A percentile compares a stretch with the other conserved stretches of the same genome.
Evolutionary conservation across 2,329 filamentous ascomycete genomes (phyloP).

Genomic region (Colletotrichum liriopes): DNA sequence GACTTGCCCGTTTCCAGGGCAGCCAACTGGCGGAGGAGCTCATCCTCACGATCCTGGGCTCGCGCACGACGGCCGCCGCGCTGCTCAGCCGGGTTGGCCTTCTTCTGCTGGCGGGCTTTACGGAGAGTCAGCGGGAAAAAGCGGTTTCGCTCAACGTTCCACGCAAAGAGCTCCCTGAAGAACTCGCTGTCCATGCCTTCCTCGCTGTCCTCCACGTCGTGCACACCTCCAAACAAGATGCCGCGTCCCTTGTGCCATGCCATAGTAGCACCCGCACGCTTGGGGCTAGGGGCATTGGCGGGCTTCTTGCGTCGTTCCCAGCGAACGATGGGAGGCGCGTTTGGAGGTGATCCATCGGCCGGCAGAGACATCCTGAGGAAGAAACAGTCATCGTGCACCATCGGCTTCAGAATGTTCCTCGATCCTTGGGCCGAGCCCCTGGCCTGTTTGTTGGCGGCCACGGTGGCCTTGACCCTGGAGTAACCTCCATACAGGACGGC

Average conservation of each 20-base stretch:
- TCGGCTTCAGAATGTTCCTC: constrained; percentile 84
- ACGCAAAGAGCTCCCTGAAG: constrained; percentile 92
- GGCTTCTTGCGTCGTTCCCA: constrained; percentile 97
- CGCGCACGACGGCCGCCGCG: constrained; percentile 77
- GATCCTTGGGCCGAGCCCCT: constrained; percentile 74
- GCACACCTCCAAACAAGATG: constrained; percentile 94
- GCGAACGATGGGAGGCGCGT: constrained; percentile 79
- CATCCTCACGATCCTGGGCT: constrained; percentile 91
- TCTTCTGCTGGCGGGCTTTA: constrained; percentile 78
- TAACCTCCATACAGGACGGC: constrained; percentile 95
- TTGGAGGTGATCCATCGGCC: constrained; percentile 74
- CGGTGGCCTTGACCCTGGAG: constrained; percentile 86
- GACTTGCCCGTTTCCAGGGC: constrained; percentile 84
- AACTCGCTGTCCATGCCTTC: constrained; percentile 98
- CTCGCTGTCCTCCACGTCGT: constrained; percentile 91
- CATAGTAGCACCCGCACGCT: constrained; percentile 93
- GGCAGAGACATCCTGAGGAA: constrained; percentile 87
- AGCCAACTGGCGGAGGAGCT: constrained; percentile 88
- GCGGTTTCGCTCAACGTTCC: constrained; percentile 95
- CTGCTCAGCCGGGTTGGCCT: constrained; percentile 71
- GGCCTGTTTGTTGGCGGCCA: constrained; percentile 73
- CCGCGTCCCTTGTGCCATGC: constrained; percentile 93
- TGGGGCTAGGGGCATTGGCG: constrained; percentile 87
- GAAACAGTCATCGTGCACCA: constrained; percentile 96
- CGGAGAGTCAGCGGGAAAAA: constrained; percentile 89